Percentiles rank a stretch among this genome's conserved stretches.
Conservation (phyloP, 306 rosid species). For the Boehmeria nivea region DNA sequence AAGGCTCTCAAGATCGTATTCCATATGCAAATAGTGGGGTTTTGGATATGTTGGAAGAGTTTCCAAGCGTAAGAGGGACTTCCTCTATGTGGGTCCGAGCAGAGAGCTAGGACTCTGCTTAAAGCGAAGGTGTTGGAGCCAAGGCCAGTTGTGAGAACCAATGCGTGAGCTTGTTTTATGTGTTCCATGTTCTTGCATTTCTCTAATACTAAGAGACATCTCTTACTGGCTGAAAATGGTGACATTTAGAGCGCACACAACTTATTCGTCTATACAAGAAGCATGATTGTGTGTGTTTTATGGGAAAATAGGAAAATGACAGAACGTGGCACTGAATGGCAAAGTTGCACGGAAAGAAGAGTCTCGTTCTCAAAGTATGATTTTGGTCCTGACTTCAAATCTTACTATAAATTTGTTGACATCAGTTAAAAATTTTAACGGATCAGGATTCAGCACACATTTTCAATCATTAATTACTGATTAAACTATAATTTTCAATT, state of each 20-base stretch:
- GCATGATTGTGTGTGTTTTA: too few species aligned
- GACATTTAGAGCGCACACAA: constrained; percentile 21
- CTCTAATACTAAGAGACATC: constrained; percentile 47
- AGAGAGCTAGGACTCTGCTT: constrained; percentile 56
- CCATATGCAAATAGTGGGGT: constrained; percentile 62
- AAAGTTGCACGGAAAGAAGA: too few species aligned
- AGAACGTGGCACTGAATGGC: too few species aligned
- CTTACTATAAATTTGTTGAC: too few species aligned
- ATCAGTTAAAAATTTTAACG: too few species aligned
- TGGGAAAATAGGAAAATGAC: too few species aligned
- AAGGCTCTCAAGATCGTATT: constrained; percentile 55
- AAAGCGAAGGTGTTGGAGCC: constrained; percentile 43
- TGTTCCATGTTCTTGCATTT: constrained; percentile 66
- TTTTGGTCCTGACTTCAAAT: too few species aligned
- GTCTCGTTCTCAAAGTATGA: too few species aligned
- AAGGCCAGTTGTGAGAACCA: constrained; percentile 47
- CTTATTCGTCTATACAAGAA: too few species aligned
- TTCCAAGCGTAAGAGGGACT: constrained; percentile 42
- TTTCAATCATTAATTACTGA: too few species aligned
- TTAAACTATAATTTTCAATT: too few species aligned
- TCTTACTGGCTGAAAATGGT: constrained; percentile 18
- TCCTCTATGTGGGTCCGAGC: constrained; percentile 41
- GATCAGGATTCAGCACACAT: too few species aligned
- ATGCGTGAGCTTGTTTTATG: constrained; percentile 64
- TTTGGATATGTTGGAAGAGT: constrained; percentile 44